Base-by-base conservation (phyloP, 2,329 filamentous ascomycete species). In the Sclerotinia borealis region DNA sequence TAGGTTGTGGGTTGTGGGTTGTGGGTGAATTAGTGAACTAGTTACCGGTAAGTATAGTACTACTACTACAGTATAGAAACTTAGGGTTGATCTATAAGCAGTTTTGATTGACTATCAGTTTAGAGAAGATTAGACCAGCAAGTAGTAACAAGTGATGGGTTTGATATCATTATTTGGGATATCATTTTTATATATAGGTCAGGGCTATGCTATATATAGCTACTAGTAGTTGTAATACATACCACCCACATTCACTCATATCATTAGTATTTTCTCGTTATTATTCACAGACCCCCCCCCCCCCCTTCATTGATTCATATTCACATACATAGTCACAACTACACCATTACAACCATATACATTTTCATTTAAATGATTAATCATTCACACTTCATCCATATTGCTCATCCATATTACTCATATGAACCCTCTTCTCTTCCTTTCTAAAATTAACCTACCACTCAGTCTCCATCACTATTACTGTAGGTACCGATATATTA, bases 301-400 rank as follows among this genome's bases (percentile, higher is more conserved):
- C 31, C n/a, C 49, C 49, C 22, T 52, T 25, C 22, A 43, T 43
- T 36, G 31, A 36, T 52, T 37, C 49, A 25, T 4, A 19, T 34
- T 5, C 1, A 52, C 13, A 3, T n/a, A n/a, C n/a, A n/a, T n/a
- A n/a, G n/a, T n/a, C n/a, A n/a, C 0, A 8, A 19, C 7, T 17
- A 36, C 2, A 52, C n/a, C 2, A 17, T 36, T 2, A 51, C 36
- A 17, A 36, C 9, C 31, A 17, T 5, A 6, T n/a, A n/a, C n/a
- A n/a, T n/a, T n/a, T n/a, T n/a, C n/a, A n/a, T n/a, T n/a, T n/a
- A n/a, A n/a, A n/a, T n/a, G n/a, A n/a, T n/a, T n/a, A n/a, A n/a
- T 15, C 5, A 22, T 51, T 19, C 4, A 29, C 5, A 34, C 7
- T 19, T 22, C 29, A n/a, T 22, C 1, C 7, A 34, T 5, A 36